Evolutionary conservation across 805 yeast species (phyloP).

Genomic region (Schwanniomyces pseudopolymorphus): DNA sequence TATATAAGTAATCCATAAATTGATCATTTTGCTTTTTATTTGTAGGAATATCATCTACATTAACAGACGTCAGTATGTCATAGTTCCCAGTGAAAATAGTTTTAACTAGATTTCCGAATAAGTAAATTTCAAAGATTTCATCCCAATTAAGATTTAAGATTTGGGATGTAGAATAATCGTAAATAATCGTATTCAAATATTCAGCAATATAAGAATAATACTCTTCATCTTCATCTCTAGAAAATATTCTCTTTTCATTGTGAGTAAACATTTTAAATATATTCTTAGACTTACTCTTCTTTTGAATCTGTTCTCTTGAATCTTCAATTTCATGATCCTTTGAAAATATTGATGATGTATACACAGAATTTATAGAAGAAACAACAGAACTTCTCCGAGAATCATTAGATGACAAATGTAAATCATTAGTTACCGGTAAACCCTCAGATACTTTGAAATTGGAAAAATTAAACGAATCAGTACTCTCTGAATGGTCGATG

Average conservation of each 20-base stretch:
- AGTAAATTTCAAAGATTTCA: constrained; percentile 17
- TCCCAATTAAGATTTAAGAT: constrained; percentile 11
- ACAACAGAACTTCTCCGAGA: background rate
- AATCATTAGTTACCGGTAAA: background rate
- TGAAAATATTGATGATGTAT: constrained; percentile 1
- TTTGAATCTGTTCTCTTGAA: background rate
- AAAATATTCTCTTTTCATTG: background rate
- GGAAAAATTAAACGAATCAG: background rate
- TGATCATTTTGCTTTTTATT: constrained; percentile 3
- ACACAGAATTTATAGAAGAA: background rate
- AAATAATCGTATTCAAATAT: constrained; percentile 1
- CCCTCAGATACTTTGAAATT: background rate
- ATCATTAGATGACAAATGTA: background rate
- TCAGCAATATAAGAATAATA: constrained; percentile 3
- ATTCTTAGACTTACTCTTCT: background rate
- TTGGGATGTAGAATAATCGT: constrained; percentile 3
- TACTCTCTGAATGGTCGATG: background rate
- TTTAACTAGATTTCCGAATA: constrained; percentile 17
- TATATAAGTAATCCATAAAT: constrained; percentile 12
- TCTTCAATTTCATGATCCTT: background rate
- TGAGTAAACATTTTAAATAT: constrained; percentile 1
- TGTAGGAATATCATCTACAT: background rate
- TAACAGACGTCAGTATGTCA: background rate
- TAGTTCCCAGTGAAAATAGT: constrained; percentile 8
- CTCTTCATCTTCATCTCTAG: constrained; percentile 1